Evolutionary conservation across 495 filamentous ascomycete species (phyloP), one percentile per base, ranked within the genome.

Genomic region (Evernia prunastri): DNA sequence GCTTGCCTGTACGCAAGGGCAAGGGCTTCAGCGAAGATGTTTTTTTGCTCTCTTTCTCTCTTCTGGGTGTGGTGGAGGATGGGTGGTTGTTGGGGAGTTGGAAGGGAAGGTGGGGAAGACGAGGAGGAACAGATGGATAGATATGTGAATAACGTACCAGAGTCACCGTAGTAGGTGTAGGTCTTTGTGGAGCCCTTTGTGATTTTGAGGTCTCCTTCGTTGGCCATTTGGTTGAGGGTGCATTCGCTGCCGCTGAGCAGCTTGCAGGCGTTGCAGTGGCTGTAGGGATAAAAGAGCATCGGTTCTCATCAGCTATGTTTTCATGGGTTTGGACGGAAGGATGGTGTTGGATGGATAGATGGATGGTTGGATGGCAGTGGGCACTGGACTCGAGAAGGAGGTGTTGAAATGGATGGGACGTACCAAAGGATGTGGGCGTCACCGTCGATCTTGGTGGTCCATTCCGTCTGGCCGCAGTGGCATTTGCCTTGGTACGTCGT

Each of bases 211-310:
- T 75, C 71, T 23, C 70, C 63, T 66, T 79, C 75, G 20, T 74
- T 77, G 64, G 81, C 72, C 63, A 82, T 78, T 65, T 79, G 75
- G 68, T 83, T 84, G 59, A 83, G 67, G 31, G 77, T 80, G 70
- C 66, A 79, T n/a, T 76, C 69, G 33, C 76, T 72, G 49, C 80
- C 80, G 23, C 72, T 68, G 45, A 83, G 76, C 56, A 69, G 59
- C 65, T 82, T 81, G 75, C 81, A 84, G 42, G 77, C 77, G 60
- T 80, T 73, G 71, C 81, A 82, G 61, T 82, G 81, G 74, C 80
- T 80, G 58, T 18, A 2, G 25, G 11, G 8, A n/a, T n/a, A n/a
- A n/a, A n/a, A n/a, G n/a, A n/a, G n/a, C n/a, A n/a, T n/a, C n/a
- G n/a, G n/a, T n/a, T n/a, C n/a, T n/a, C n/a, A n/a, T n/a, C n/a